Percentiles rank a stretch among this genome's conserved stretches.
Evolutionary conservation across 768 basidiomycete species (phyloP).

Genomic region (Hemileccinum rubropunctum): DNA sequence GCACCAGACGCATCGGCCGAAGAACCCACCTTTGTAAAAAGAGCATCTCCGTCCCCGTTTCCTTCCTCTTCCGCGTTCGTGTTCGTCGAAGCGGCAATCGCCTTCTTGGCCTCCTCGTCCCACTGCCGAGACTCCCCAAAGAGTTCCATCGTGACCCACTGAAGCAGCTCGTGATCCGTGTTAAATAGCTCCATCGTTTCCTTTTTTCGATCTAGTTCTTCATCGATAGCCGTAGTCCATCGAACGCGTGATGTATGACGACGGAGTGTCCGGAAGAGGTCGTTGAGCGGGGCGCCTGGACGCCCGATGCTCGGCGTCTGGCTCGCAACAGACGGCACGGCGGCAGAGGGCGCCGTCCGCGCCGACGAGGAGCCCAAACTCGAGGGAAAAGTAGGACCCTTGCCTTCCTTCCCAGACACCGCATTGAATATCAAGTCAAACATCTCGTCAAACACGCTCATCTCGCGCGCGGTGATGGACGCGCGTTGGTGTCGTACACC

Average conservation of each 20-base stretch:
- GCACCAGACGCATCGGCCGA: not conserved
- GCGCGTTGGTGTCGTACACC: slow-evolving; percentile 39
- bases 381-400: not conserved
- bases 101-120: slow-evolving; percentile 44
- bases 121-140: slow-evolving; percentile 58
- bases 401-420: slow-evolving; percentile 32
- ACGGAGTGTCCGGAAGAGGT: slow-evolving; percentile 56
- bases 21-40: not conserved
- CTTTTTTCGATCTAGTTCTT: slow-evolving; percentile 63
- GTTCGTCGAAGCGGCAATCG: slow-evolving; percentile 26
- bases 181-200: slow-evolving; percentile 70
- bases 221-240: slow-evolving; percentile 50
- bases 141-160: slow-evolving; percentile 69
- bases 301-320: slow-evolving; percentile 19
- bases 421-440: slow-evolving; percentile 69
- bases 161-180: slow-evolving; percentile 66
- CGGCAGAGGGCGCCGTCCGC: not conserved
- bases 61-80: not conserved
- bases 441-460: slow-evolving; percentile 66
- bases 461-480: slow-evolving; percentile 67
- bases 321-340: not conserved
- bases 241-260: slow-evolving; percentile 47
- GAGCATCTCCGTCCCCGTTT: not conserved
- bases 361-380: slow-evolving; percentile 1
- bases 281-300: slow-evolving; percentile 31